A percentile compares a stretch with the other conserved stretches of the same genome.
Evolutionary conservation across 352 stramenopile genomes (phyloP).

Genomic region (Pythium brassicae): DNA sequence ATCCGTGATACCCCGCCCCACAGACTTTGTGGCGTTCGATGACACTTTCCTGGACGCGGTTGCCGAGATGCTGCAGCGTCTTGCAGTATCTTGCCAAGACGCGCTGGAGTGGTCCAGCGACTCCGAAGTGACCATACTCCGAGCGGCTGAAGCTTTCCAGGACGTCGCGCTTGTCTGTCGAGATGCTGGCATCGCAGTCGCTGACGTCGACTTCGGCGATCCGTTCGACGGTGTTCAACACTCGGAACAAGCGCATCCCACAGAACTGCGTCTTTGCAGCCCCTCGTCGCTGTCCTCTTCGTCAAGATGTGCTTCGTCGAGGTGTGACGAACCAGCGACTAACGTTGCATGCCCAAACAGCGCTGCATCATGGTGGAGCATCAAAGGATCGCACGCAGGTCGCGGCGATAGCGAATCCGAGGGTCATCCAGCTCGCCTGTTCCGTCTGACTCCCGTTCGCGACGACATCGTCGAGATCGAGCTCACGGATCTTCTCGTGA

Average conservation of each 20-base stretch:
- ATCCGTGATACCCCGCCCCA: neutral
- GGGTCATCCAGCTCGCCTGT: neutral
- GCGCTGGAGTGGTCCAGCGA: constrained; percentile 18
- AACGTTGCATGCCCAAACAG: neutral
- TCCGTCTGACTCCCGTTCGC: neutral
- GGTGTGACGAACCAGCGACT: neutral
- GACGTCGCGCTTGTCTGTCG: constrained; percentile 16
- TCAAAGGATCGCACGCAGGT: neutral
- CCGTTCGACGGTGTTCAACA: neutral
- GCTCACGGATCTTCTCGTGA: constrained; percentile 28
- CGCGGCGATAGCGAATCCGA: neutral
- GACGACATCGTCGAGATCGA: constrained; percentile 38
- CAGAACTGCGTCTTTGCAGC: too few relatives aligned
- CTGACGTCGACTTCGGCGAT: neutral
- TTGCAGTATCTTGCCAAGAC: constrained; percentile 4
- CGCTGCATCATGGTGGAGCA: neutral
- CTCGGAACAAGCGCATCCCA: neutral
- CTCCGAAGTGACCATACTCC: constrained; percentile 1
- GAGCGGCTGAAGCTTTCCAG: constrained; percentile 17
- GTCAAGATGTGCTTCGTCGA: neutral
- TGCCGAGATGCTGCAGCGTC: neutral
- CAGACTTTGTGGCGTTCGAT: constrained; percentile 1
- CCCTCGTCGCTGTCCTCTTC: neutral
- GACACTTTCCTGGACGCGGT: neutral
- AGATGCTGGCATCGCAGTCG: neutral